phyloP scores from a whole-genome alignment of 768 basidiomycete genomes.

The Russula brevipes region DNA sequence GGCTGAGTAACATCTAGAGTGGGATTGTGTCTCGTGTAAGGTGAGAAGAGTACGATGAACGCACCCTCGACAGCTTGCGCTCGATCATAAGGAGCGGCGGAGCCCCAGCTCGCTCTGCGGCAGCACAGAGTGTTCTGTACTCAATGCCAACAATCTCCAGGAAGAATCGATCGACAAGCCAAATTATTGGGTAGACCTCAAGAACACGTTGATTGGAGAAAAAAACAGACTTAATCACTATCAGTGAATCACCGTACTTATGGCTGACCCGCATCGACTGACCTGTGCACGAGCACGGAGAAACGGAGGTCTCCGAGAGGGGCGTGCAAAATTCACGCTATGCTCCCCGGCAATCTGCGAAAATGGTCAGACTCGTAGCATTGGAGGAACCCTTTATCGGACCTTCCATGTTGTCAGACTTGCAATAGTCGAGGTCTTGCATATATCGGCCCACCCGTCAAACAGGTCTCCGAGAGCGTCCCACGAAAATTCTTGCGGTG shows the following conservation, averaged over 20 bases:
- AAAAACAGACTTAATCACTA: conserved; percentile 10
- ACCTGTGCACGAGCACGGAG: conserved; percentile 64
- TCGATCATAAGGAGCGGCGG: conserved; percentile 42
- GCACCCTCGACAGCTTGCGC: conserved; percentile 36
- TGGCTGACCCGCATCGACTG: conserved; percentile 19
- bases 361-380: neutral
- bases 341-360: conserved; percentile 47
- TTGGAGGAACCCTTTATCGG: conserved; percentile 8
- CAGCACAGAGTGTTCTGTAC: conserved; percentile 44
- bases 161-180: conserved; percentile 50
- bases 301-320: conserved; percentile 46
- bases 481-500: conserved; percentile 49
- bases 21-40: conserved; percentile 3
- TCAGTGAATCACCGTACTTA: conserved; percentile 15
- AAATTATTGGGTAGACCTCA: conserved; percentile 49
- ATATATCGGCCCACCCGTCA: conserved; percentile 52
- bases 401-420: conserved; percentile 63
- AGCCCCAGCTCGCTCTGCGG: conserved; percentile 33
- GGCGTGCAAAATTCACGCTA: conserved; percentile 42
- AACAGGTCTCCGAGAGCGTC: conserved; percentile 44
- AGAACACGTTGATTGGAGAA: conserved; percentile 10
- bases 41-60: neutral
- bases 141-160: conserved; percentile 47
- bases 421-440: conserved; percentile 40
- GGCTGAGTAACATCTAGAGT: conserved; percentile 50